These are phyloP conservation scores for Ichthyophonus hoferi DNA, from an alignment of 208 protist species.

Conservation along the genomic window DNA sequence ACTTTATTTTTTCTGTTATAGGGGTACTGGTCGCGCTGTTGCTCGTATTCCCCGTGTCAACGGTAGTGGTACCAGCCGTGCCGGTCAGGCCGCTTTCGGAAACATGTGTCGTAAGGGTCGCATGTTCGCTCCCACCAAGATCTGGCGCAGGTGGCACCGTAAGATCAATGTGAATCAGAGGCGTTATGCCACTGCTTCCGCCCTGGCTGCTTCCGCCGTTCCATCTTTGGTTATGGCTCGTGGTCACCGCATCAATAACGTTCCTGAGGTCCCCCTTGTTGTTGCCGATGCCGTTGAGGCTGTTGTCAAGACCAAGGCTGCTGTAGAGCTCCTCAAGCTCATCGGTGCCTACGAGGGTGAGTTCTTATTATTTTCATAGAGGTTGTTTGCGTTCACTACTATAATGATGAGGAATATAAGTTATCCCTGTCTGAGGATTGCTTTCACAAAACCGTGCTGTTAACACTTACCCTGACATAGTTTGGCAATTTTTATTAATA, in stretches of 20 bases:
- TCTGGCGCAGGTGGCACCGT: constrained; percentile 92
- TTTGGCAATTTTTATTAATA: too few relatives aligned
- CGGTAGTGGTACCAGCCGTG: constrained; percentile 91
- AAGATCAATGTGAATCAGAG: constrained; percentile 91
- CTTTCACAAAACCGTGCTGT: background rate
- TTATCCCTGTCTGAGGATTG: constrained; percentile 30
- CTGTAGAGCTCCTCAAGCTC: constrained; percentile 81
- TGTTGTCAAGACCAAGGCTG: constrained; percentile 89
- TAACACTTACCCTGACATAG: too few relatives aligned
- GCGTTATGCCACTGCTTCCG: constrained; percentile 91
- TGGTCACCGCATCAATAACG: constrained; percentile 88
- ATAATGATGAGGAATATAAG: background rate
- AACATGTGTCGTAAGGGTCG: constrained; percentile 98
- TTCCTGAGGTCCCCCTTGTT: constrained; percentile 92
- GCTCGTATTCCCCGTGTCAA: constrained; percentile 97
- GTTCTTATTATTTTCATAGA: too few relatives aligned
- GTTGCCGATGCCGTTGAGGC: constrained; percentile 74
- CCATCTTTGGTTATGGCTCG: constrained; percentile 91
- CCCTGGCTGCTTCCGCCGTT: constrained; percentile 91
- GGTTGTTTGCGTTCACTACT: too few relatives aligned
- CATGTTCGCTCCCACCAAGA: constrained; percentile 97
- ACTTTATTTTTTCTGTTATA: constrained; percentile 16
- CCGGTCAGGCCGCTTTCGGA: constrained; percentile 96
- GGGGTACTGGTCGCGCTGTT: constrained; percentile 97
- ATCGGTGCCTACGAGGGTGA: constrained; percentile 82